These are phyloP conservation scores for Lactifluus subvellereus DNA, from an alignment of 768 basidiomycete species.

Conservation along the genomic window DNA sequence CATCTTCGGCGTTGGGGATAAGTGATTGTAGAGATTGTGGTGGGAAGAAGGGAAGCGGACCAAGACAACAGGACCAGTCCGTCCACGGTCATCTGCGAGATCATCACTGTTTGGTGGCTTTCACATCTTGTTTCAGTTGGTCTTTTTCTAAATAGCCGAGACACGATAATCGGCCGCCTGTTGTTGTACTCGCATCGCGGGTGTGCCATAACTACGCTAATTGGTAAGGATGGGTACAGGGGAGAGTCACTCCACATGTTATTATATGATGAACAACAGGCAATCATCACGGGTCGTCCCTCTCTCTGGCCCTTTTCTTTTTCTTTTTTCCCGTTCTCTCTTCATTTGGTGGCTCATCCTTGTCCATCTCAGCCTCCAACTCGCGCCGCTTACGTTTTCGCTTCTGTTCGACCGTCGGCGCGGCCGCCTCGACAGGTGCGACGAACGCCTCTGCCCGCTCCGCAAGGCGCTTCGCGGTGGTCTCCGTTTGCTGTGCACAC, in stretches of 20 bases:
- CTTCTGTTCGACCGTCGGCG: constrained; percentile 73
- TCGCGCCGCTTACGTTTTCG: constrained; percentile 46
- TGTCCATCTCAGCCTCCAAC: constrained; percentile 30
- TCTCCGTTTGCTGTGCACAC: constrained; percentile 67
- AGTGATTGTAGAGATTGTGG: background rate
- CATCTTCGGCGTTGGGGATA: background rate
- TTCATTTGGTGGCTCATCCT: constrained; percentile 30
- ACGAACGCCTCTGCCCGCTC: constrained; percentile 85
- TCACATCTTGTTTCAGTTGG: constrained; percentile 8
- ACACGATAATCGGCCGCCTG: background rate
- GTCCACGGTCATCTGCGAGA: constrained; percentile 10
- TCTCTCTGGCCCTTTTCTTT: constrained; percentile 34
- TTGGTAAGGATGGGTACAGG: no score
- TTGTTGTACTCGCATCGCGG: background rate
- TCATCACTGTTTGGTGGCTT: constrained; percentile 1
- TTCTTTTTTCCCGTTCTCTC: constrained; percentile 37
- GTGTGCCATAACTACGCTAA: background rate
- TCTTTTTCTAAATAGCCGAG: background rate
- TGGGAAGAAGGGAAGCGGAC: constrained; percentile 7
- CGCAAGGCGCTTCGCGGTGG: constrained; percentile 60
- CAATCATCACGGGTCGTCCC: constrained; percentile 3
- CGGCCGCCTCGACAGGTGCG: constrained; percentile 75
- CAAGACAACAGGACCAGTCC: background rate
- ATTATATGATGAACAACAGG: background rate
- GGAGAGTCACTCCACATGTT: background rate